Base-by-base conservation (phyloP, 1,284 basidiomycete species). In the Paramarasmius palmivorus region DNA sequence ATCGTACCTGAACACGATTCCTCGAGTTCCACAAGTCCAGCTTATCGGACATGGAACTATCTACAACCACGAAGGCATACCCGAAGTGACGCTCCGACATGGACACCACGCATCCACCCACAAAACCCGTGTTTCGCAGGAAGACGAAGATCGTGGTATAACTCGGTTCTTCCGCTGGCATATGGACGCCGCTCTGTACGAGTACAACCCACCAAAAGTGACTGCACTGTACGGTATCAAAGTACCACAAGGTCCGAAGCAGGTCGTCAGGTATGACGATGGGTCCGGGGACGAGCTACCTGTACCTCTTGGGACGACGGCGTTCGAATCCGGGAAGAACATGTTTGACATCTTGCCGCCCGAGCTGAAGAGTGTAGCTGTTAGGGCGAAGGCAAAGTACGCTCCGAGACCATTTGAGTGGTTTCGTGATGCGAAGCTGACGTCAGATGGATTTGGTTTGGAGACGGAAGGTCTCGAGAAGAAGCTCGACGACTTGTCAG, bases 341-440 rank as follows among this genome's bases (percentile, higher is more conserved):
- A 88, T 85, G 81, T 89, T 89, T 61, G 78, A 87, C 38, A 74
- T 85, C 48, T 74, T 90, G 3, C 77, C 84, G 0, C 61, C 74
- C 0, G 74, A 78, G 49, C 68, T 82, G 54, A 85, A 88, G 74
- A 82, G 79, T 41, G 65, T 89, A 26, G 86, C 84, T 0, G 82
- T 88, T 0, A 78, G 86, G 37, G 73, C 81, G 5, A 77, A 74
- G 52, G 85, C 89, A 54, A 75, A 73, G 57, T 91, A 90, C 63
- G 77, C 84, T 0, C 85, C 88, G 2, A 85, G 87, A 61, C 87
- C 85, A 2, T 91, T 88, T 62, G 81, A 89, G 36, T 90, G 86
- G 86, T 92, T 92, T 87, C 75, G 84, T 0, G 73, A 81, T 1
- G 83, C 88, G 0, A 75, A 74, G 38, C 82, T 86, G 0, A 68